phyloP scores from a whole-genome alignment of 371 early-diverging fungal species.

The Vavraia culicis region DNA sequence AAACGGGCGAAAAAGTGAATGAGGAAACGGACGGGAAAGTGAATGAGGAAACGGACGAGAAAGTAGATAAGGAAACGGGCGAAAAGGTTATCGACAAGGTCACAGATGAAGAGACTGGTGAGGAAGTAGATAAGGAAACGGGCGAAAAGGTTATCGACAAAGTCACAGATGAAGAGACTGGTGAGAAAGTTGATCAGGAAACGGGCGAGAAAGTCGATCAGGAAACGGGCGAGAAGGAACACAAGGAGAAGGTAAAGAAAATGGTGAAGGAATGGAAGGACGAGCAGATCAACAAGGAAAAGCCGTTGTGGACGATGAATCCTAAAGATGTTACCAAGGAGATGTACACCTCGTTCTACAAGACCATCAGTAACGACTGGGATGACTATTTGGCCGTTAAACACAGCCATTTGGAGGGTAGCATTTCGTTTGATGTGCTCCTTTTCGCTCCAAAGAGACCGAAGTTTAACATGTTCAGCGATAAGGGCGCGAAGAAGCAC shows the following conservation, averaged over 20 bases:
- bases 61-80: constrained; percentile 47
- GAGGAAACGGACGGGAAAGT: constrained; percentile 47
- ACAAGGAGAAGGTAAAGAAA: constrained; percentile 46
- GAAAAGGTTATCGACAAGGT: constrained; percentile 48
- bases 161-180: constrained; percentile 39
- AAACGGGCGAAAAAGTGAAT: constrained; percentile 52
- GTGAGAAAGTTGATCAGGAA: constrained; percentile 45
- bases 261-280: constrained; percentile 31
- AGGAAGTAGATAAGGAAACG: constrained; percentile 47
- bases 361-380: constrained; percentile 72
- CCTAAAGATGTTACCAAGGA: constrained; percentile 64
- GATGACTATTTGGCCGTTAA: constrained; percentile 66
- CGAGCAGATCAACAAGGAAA: constrained; percentile 47
- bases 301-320: constrained; percentile 76
- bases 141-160: constrained; percentile 50
- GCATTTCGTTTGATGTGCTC: constrained; percentile 64
- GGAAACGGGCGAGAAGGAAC: constrained; percentile 46
- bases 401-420: constrained; percentile 68
- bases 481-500: constrained; percentile 60
- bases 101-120: constrained; percentile 40
- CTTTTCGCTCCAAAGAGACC: constrained; percentile 66
- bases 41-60: constrained; percentile 45
- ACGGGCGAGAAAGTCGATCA: constrained; percentile 53
- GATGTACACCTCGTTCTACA: constrained; percentile 72
- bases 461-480: constrained; percentile 63